Evolutionary conservation across 1,139 yeast species (phyloP), one percentile per base, ranked within the genome.

Genomic region (Saccharomyces hybrid): DNA sequence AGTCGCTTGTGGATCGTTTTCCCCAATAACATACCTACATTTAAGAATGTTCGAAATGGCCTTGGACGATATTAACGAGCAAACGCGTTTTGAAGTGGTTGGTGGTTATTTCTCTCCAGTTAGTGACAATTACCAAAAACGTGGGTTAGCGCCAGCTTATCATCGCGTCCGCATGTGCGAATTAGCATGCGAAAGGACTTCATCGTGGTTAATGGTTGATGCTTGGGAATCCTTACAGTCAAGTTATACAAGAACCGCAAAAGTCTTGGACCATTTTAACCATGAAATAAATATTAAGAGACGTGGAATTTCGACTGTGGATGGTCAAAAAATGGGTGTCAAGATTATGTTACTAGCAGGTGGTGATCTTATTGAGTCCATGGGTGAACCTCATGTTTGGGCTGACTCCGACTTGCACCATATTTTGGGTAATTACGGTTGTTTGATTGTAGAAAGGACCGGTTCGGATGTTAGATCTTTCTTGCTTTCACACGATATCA

Each of bases 381-480:
- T 93, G 98, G 99, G 99, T n/a, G 99, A 93, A 71, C 98, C 98
- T 31, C 95, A 91, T 66, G 99, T 93, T 41, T 93, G 99, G 99
- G 97, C 96, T 0, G 98, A 91, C 69, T 86, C 81, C 57, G 99
- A 93, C 71, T 77, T 93, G 65, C 96, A 90, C 68, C 99, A 93
- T 70, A 93, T 93, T 53, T 78, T 93, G 61, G 99, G 99, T 29
- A 84, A 88, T 59, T 93, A 93, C 70, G 99, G 99, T 1, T 93
- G 99, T 72, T 75, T 93, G 60, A 93, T 93, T 55, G 97, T 93
- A 21, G 99, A 93, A 75, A 79, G 99, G 65, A 91, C 98, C 0
- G 99, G 99, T 5, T 79, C 95, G 7, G 99, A 93, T 71, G 98
- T 93, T 50, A 80, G 98, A 67, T 84, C 91, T 50, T 93, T 93